Evolutionary conservation across 2,329 filamentous ascomycete species (phyloP).

Genomic region (Epichloe uncinata): DNA sequence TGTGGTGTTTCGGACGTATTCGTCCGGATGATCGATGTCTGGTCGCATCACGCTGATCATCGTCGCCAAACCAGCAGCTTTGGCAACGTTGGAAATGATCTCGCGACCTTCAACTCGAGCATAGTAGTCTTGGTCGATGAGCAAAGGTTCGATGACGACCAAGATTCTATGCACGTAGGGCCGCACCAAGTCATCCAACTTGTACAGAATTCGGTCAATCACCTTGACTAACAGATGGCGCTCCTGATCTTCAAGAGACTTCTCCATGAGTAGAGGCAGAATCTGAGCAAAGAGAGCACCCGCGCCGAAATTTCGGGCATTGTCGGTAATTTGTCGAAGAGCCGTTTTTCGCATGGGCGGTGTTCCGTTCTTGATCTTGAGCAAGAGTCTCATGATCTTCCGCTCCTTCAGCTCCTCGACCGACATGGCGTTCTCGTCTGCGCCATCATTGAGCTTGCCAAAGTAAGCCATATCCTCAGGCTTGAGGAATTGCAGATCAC

Average conservation of each 20-base stretch:
- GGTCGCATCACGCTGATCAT: slow-evolving; percentile 99
- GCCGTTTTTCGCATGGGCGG: slow-evolving; percentile 98
- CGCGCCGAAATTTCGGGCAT: slow-evolving; percentile 89
- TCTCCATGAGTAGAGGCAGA: slow-evolving; percentile 92
- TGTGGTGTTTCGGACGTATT: slow-evolving; percentile 96
- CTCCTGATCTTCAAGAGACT: slow-evolving; percentile 93
- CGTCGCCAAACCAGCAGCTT: slow-evolving; percentile 89
- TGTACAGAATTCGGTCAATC: slow-evolving; percentile 96
- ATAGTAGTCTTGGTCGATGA: slow-evolving; percentile 99
- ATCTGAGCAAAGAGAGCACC: slow-evolving; percentile 96
- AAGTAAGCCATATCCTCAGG: slow-evolving; percentile 98
- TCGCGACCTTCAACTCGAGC: slow-evolving; percentile 95
- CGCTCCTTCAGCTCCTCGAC: slow-evolving; percentile 95
- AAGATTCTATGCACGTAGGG: slow-evolving; percentile 97
- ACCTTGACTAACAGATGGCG: slow-evolving; percentile 97
- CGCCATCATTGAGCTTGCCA: slow-evolving; percentile 88
- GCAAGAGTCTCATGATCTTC: slow-evolving; percentile 91
- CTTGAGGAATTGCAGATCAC: slow-evolving; percentile 96
- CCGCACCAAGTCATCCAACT: slow-evolving; percentile 89
- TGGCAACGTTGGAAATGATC: slow-evolving; percentile 95
- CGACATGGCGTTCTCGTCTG: slow-evolving; percentile 79
- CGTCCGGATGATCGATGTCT: slow-evolving; percentile 95
- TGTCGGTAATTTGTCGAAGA: slow-evolving; percentile 91
- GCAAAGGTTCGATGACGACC: slow-evolving; percentile 95
- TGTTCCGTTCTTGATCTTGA: slow-evolving; percentile 99